phyloP scores from a whole-genome alignment of 345 rosid species.

The Pugionium dolabratum region DNA sequence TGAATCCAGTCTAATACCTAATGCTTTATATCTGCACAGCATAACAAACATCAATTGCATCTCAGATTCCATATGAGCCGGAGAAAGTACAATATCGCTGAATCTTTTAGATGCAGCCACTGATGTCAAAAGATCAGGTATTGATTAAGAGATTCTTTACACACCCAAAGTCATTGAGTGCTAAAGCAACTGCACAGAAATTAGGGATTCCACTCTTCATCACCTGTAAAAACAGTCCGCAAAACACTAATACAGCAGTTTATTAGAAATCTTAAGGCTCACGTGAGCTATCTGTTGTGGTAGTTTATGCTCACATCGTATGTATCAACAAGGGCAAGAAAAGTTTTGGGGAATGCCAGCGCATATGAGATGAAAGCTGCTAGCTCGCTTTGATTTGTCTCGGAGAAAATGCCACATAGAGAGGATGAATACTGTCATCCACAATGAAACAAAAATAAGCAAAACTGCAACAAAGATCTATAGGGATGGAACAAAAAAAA shows the following conservation, averaged over 20 bases:
- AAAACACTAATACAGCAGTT: conserved; percentile 10
- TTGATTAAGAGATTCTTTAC: conserved; percentile 15
- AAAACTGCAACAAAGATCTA: background rate
- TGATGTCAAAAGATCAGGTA: background rate
- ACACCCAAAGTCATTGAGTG: too few species aligned
- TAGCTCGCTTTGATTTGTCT: too few species aligned
- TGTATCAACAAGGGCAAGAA: conserved; percentile 66
- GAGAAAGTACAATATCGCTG: background rate
- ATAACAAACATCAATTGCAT: background rate
- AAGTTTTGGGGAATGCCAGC: conserved; percentile 79
- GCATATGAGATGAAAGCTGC: too few species aligned
- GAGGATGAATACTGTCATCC: too few species aligned
- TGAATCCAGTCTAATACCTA: too few species aligned
- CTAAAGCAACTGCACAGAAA: too few species aligned
- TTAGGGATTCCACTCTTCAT: too few species aligned
- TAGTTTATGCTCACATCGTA: too few species aligned
- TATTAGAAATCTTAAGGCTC: conserved; percentile 7
- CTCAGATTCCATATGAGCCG: conserved; percentile 4
- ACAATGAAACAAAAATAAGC: conserved; percentile 11
- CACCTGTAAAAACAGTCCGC: too few species aligned
- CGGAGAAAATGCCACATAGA: too few species aligned
- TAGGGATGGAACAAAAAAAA: too few species aligned
- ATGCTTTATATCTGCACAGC: too few species aligned
- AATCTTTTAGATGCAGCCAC: conserved; percentile 1
- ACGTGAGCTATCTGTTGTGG: conserved; percentile 1